Conservation (phyloP, 2,329 filamentous ascomycete genomes). For the Neonectria neomacrospora region DNA sequence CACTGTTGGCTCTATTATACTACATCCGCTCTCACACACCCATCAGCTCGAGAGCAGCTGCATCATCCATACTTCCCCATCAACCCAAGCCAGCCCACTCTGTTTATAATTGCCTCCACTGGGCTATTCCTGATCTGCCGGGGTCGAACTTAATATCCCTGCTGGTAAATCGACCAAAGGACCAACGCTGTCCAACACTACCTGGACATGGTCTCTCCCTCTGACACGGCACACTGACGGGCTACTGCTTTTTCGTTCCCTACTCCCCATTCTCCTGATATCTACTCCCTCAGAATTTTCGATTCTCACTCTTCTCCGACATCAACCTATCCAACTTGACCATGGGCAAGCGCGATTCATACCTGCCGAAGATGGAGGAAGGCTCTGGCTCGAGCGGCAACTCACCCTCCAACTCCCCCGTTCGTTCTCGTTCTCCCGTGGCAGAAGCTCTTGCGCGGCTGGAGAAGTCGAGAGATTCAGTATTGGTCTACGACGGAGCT, state of each 20-base stretch:
- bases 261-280: background rate
- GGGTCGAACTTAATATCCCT: constrained; percentile 25
- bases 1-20: background rate
- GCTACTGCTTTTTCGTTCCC: background rate
- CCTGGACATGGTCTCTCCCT: background rate
- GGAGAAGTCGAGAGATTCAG: constrained; percentile 47
- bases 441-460: background rate
- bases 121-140: background rate
- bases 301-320: background rate
- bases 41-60: background rate
- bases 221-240: background rate
- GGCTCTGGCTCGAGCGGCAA: background rate
- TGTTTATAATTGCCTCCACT: background rate
- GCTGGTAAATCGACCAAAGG: background rate
- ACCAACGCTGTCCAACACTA: background rate
- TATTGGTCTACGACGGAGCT: background rate
- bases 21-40: background rate
- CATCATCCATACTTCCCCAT: background rate
- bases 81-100: background rate
- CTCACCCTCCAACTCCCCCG: background rate
- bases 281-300: background rate
- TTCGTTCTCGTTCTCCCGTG: background rate
- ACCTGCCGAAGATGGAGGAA: background rate
- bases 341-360: background rate
- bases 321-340: background rate